Conservation (phyloP, 768 basidiomycete genomes). For the Arthromyces matolae region DNA sequence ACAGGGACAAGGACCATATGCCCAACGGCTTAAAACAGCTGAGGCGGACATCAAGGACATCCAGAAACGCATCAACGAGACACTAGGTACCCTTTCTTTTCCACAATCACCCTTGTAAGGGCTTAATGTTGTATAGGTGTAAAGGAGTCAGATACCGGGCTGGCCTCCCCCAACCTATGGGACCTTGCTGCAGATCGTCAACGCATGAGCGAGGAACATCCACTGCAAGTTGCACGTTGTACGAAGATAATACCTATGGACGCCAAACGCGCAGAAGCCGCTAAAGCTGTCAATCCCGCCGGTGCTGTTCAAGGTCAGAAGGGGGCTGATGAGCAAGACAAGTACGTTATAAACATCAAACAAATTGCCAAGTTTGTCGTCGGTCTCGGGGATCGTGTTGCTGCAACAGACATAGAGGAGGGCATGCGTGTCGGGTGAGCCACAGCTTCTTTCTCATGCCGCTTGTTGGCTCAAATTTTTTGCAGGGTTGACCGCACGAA, state of each 20-base stretch:
- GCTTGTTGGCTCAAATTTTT: slow-evolving; percentile 4
- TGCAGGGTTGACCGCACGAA: slow-evolving; percentile 89
- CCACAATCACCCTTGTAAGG: not conserved
- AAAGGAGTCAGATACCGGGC: slow-evolving; percentile 97
- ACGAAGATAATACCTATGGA: slow-evolving; percentile 95
- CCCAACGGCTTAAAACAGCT: slow-evolving; percentile 78
- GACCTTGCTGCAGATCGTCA: slow-evolving; percentile 91
- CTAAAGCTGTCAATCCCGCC: slow-evolving; percentile 71
- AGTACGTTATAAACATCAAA: slow-evolving; percentile 99
- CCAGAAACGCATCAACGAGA: slow-evolving; percentile 96
- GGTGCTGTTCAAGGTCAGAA: slow-evolving; percentile 85
- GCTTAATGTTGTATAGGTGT: slow-evolving; percentile 52
- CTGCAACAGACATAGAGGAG: slow-evolving; percentile 98
- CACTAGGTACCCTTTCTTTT: slow-evolving; percentile 60
- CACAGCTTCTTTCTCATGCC: not conserved
- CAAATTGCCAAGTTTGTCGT: slow-evolving; percentile 99
- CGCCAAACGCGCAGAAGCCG: slow-evolving; percentile 69
- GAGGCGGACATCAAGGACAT: slow-evolving; percentile 93
- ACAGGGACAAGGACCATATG: slow-evolving; percentile 98
- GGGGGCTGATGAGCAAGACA: slow-evolving; percentile 97
- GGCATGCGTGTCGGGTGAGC: slow-evolving; percentile 99
- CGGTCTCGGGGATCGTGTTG: slow-evolving; percentile 92
- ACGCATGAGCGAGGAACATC: slow-evolving; percentile 89
- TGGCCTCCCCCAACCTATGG: slow-evolving; percentile 96
- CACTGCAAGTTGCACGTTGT: slow-evolving; percentile 95